Evolutionary conservation across 108 stramenopile species (phyloP).

Genomic region (Halocafeteria seosinensis): DNA sequence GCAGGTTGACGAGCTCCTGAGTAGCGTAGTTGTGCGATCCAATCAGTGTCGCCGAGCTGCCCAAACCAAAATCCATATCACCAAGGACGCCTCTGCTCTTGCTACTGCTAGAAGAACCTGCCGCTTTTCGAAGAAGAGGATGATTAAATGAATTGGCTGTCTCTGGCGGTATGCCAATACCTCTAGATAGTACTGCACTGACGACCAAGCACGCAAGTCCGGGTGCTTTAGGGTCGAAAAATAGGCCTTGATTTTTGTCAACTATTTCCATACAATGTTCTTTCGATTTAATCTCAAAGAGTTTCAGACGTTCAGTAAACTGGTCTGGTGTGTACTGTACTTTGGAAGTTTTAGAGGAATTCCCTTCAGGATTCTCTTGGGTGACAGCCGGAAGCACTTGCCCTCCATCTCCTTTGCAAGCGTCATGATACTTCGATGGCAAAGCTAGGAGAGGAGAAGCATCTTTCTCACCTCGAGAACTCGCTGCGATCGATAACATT

Average conservation of each 20-base stretch:
- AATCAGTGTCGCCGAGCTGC: constrained; percentile 10
- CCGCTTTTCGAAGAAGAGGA: constrained; percentile 17
- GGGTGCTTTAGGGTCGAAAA: background rate
- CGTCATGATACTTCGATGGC: too few relatives aligned
- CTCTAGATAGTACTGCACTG: background rate
- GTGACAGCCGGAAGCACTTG: background rate
- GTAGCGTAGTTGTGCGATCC: constrained; percentile 27
- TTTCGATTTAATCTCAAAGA: too few relatives aligned
- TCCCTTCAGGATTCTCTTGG: background rate
- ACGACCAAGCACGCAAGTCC: background rate
- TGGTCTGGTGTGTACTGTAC: background rate
- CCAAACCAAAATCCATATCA: constrained; percentile 23
- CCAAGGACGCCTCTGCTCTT: background rate
- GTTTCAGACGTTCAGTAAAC: background rate
- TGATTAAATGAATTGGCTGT: constrained; percentile 1
- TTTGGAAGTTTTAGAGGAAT: background rate
- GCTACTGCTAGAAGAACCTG: constrained; percentile 9
- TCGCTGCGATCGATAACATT: background rate
- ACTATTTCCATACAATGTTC: background rate
- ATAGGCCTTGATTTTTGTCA: background rate
- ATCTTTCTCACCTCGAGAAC: too few relatives aligned
- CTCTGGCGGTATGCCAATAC: background rate
- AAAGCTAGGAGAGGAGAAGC: too few relatives aligned
- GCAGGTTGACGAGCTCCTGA: constrained; percentile 38
- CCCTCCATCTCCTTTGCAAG: background rate